Evolutionary conservation across 2,329 filamentous ascomycete species (phyloP).

Genomic region (Aspergillus nomiae): DNA sequence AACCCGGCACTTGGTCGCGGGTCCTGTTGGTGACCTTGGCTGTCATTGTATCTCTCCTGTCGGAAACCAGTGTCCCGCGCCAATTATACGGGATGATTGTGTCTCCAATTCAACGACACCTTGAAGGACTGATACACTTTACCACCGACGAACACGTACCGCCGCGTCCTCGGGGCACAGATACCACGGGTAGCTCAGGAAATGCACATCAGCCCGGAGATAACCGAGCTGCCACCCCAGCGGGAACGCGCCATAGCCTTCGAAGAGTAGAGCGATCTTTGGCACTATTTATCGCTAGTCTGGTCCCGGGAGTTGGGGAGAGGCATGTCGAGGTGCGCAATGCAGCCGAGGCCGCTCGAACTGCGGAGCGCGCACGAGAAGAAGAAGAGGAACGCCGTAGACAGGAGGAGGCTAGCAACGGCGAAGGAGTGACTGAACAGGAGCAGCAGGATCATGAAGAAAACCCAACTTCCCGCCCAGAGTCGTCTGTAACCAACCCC

Average conservation of each 20-base stretch:
- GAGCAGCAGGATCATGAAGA: constrained; percentile 13
- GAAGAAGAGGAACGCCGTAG: constrained; percentile 29
- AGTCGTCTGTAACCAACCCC: constrained; percentile 1
- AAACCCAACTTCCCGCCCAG: constrained; percentile 2
- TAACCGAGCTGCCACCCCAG: constrained; percentile 8
- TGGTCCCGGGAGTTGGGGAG: constrained; percentile 65
- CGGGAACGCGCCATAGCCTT: constrained; percentile 33
- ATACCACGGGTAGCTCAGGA: not conserved
- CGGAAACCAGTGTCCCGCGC: constrained; percentile 42
- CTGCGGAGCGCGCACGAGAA: constrained; percentile 30
- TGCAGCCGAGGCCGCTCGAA: constrained; percentile 47
- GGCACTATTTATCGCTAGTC: constrained; percentile 63
- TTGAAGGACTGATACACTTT: constrained; percentile 45
- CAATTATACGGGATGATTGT: constrained; percentile 38
- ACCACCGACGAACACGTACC: constrained; percentile 25
- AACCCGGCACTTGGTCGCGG: constrained; percentile 49
- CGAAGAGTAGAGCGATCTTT: constrained; percentile 57
- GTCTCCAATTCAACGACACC: constrained; percentile 44
- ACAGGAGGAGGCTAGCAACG: constrained; percentile 22
- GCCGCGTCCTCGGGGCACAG: constrained; percentile 8
- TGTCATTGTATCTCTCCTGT: constrained; percentile 42
- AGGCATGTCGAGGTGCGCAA: constrained; percentile 60
- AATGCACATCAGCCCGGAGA: constrained; percentile 9
- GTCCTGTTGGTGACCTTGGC: constrained; percentile 42
- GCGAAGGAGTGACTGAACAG: constrained; percentile 6